phyloP scores from a whole-genome alignment of 2,329 filamentous ascomycete genomes.

The Fusarium buharicum region DNA sequence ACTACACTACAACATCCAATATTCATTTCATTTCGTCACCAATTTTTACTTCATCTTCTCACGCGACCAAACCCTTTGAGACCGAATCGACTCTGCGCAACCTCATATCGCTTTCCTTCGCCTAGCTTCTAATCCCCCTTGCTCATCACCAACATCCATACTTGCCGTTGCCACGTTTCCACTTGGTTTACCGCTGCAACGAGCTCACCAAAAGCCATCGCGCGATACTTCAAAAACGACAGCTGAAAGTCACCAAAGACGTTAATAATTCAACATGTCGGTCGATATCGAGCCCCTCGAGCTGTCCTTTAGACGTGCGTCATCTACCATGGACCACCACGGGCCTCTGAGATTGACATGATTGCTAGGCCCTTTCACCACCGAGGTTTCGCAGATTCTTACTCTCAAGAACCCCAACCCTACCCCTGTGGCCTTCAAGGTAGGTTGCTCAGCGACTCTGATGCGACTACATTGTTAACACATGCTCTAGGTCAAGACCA shows the following conservation, averaged over 20 bases:
- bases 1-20: slow-evolving; percentile 21
- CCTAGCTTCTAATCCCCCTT: slow-evolving; percentile 26
- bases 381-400: slow-evolving; percentile 72
- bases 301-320: slow-evolving; percentile 91
- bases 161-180: slow-evolving; percentile 43
- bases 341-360: slow-evolving; percentile 35
- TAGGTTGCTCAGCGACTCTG: slow-evolving; percentile 51
- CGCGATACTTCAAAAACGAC: slow-evolving; percentile 35
- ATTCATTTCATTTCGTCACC: slow-evolving; percentile 22
- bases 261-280: slow-evolving; percentile 74
- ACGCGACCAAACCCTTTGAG: slow-evolving; percentile 19
- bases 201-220: slow-evolving; percentile 26
- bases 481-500: slow-evolving; percentile 89
- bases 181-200: slow-evolving; percentile 30
- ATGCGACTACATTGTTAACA: slow-evolving; percentile 29
- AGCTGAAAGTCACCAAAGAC: slow-evolving; percentile 5
- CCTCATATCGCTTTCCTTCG: slow-evolving; percentile 12
- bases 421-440: slow-evolving; percentile 75
- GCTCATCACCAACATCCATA: slow-evolving; percentile 22
- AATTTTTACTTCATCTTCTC: slow-evolving; percentile 19
- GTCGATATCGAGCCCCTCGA: slow-evolving; percentile 92
- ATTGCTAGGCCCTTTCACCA: slow-evolving; percentile 70
- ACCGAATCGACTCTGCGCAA: slow-evolving; percentile 21
- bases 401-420: slow-evolving; percentile 72
- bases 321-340: slow-evolving; percentile 24